These are phyloP conservation scores for Rhizodiscina lignyota DNA, from an alignment of 495 filamentous ascomycete genomes.

Conservation along the genomic window DNA sequence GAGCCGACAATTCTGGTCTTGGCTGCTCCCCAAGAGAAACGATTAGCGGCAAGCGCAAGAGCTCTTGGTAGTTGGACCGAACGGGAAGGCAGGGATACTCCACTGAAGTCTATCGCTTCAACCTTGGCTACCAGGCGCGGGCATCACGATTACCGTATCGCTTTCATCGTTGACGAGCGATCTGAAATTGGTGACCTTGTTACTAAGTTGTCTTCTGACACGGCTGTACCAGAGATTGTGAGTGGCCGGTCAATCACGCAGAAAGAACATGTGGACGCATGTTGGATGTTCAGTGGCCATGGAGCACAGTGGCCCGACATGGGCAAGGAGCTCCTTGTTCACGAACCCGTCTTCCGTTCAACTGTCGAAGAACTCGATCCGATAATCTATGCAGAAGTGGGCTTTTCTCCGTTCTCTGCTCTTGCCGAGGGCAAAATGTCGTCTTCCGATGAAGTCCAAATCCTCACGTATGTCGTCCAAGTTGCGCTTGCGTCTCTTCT, in stretches of 20 bases:
- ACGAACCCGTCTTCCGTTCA: conserved; percentile 5
- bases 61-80: conserved; percentile 5
- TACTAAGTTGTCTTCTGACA: conserved; percentile 8
- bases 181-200: conserved; percentile 11
- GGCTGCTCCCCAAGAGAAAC: conserved; percentile 21
- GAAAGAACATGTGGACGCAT: conserved; percentile 4
- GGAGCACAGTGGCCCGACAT: conserved; percentile 14
- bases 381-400: conserved; percentile 14
- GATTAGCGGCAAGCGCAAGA: conserved; percentile 11
- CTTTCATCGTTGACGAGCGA: conserved; percentile 10
- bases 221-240: conserved; percentile 8
- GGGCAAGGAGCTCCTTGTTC: conserved; percentile 8
- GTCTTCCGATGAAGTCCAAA: conserved; percentile 16
- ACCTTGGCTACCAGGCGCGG: conserved; percentile 17
- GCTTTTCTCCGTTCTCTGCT: conserved; percentile 18
- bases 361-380: conserved; percentile 5
- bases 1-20: conserved; percentile 11
- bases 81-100: conserved; percentile 4
- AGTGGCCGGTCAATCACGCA: conserved; percentile 11
- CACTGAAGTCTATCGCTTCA: conserved; percentile 8
- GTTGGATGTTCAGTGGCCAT: conserved; percentile 12
- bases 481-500: conserved; percentile 17
- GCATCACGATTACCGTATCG: conserved; percentile 17
- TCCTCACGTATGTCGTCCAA: conserved; percentile 21
- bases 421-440: conserved; percentile 17